Evolutionary conservation across 2,329 filamentous ascomycete genomes (phyloP).

Genomic region (Magnaporthiopsis poae): DNA sequence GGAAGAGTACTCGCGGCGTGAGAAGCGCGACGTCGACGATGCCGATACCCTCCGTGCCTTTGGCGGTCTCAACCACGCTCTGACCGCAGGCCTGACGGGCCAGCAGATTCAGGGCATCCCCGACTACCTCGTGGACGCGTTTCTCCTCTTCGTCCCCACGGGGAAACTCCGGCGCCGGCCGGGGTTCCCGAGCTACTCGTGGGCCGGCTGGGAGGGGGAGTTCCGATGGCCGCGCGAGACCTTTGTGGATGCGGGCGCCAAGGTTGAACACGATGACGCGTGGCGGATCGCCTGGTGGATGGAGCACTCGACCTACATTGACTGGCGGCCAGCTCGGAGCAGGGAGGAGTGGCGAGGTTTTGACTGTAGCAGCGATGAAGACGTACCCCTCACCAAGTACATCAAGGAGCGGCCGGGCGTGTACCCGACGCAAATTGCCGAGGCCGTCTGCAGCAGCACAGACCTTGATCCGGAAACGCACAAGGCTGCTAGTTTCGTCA

Average conservation of each 20-base stretch:
- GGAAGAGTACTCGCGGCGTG: background rate
- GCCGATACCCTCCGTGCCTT: slow-evolving; percentile 1
- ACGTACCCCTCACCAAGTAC: background rate
- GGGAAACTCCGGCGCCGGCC: background rate
- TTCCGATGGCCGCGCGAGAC: background rate
- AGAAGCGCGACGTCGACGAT: background rate
- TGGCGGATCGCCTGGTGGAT: background rate
- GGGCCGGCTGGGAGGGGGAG: background rate
- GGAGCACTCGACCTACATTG: background rate
- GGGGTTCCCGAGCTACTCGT: background rate
- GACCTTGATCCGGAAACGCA: background rate
- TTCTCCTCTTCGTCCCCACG: background rate
- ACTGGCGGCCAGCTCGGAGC: background rate
- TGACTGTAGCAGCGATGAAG: background rate
- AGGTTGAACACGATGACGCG: background rate
- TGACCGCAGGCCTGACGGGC: background rate
- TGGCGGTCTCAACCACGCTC: background rate
- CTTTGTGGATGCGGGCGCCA: background rate
- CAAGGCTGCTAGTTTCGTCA: background rate
- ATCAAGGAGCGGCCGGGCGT: background rate
- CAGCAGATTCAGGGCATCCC: background rate
- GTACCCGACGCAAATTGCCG: background rate
- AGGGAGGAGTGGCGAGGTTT: background rate
- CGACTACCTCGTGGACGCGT: background rate
- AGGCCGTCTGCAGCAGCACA: background rate